phyloP scores from a whole-genome alignment of 116 monocot genomes.

The Trichopus zeylanicus region DNA sequence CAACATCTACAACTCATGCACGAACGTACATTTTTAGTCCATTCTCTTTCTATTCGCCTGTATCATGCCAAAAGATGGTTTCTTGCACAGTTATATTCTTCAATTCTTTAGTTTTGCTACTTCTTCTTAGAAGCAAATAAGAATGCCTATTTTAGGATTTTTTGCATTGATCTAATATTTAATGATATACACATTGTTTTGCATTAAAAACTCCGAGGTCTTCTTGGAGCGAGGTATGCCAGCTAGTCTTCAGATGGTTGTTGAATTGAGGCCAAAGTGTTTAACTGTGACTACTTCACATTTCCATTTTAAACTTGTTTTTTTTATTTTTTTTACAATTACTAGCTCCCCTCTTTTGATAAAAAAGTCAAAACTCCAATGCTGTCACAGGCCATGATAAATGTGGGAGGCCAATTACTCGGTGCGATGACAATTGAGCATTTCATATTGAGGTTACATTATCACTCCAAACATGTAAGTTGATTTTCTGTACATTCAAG shows the following conservation, averaged over 20 bases:
- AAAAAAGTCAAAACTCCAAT: neutral
- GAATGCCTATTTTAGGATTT: no score
- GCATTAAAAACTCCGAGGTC: slow-evolving; percentile 54
- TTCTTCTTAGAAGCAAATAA: no score
- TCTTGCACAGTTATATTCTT: no score
- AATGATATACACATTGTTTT: no score
- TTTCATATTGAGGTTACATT: slow-evolving; percentile 80
- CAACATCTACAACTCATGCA: slow-evolving; percentile 94
- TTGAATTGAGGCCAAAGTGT: slow-evolving; percentile 76
- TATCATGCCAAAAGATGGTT: no score
- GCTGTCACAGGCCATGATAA: slow-evolving; percentile 68
- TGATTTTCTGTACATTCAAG: neutral
- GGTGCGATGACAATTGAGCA: slow-evolving; percentile 92
- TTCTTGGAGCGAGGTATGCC: slow-evolving; percentile 83
- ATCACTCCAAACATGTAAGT: slow-evolving; percentile 59
- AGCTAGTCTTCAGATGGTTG: slow-evolving; percentile 64
- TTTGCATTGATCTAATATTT: no score
- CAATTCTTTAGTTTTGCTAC: neutral
- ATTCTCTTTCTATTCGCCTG: neutral
- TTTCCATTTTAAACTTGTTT: neutral
- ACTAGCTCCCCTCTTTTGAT: neutral
- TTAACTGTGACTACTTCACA: neutral
- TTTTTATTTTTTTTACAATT: neutral
- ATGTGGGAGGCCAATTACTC: slow-evolving; percentile 77
- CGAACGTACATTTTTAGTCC: slow-evolving; percentile 54